Evolutionary conservation across 148 eudicot species (phyloP).

Genomic region (Camellia sinensis): DNA sequence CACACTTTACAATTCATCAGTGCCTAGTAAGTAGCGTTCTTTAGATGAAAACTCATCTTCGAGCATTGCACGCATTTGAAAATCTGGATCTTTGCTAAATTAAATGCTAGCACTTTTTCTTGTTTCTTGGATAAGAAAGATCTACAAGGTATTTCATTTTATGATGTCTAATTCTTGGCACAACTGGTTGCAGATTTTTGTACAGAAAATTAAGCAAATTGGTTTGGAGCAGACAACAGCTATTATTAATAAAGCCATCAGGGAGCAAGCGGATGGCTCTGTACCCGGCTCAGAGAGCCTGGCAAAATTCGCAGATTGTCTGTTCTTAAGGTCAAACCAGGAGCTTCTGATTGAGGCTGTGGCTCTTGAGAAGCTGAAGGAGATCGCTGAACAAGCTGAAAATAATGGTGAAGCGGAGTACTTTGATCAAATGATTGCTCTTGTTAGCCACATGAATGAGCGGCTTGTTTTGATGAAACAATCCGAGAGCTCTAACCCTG

Average conservation of each 20-base stretch:
- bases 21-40: not conserved
- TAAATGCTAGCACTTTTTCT: not conserved
- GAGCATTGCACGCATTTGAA: not conserved
- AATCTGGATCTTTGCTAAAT: not conserved
- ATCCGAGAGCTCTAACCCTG: slow-evolving; percentile 63
- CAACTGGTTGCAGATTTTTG: slow-evolving; percentile 38
- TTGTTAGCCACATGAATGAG: slow-evolving; percentile 80
- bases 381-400: slow-evolving; percentile 90
- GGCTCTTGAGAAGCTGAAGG: slow-evolving; percentile 92
- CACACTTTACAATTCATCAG: not conserved
- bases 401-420: slow-evolving; percentile 72
- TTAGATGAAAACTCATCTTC: slow-evolving; percentile 1
- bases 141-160: not conserved
- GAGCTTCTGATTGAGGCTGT: slow-evolving; percentile 93
- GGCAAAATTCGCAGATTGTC: slow-evolving; percentile 54
- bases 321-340: slow-evolving; percentile 73
- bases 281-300: slow-evolving; percentile 62
- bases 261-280: slow-evolving; percentile 59
- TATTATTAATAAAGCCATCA: slow-evolving; percentile 52
- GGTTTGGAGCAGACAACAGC: slow-evolving; percentile 38
- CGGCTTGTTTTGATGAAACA: slow-evolving; percentile 68
- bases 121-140: not conserved
- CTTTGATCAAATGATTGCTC: slow-evolving; percentile 73
- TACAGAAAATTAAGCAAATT: slow-evolving; percentile 56
- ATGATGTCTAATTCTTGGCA: not conserved